Percentiles rank a stretch among this genome's conserved stretches.
Conservation (phyloP, 2,329 filamentous ascomycete genomes). For the Clonostachys sp. region DNA sequence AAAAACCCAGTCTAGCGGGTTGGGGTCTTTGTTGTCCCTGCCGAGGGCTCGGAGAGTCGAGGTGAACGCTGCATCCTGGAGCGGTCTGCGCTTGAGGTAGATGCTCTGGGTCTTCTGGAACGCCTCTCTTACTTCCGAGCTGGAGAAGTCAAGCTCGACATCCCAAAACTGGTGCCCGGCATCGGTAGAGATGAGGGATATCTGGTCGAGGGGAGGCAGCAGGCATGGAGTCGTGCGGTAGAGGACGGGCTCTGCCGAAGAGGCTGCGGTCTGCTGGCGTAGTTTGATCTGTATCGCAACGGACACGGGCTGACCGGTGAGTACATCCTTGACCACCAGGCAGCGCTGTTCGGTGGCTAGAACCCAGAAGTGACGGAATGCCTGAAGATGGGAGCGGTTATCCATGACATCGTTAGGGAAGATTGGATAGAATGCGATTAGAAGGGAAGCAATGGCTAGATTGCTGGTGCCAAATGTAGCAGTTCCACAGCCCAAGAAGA, state of each 20-base stretch:
- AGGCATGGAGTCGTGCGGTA: constrained; percentile 53
- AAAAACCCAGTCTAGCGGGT: constrained; percentile 73
- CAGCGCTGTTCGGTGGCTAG: constrained; percentile 87
- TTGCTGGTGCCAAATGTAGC: constrained; percentile 88
- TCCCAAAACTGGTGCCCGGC: constrained; percentile 72
- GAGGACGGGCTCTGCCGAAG: constrained; percentile 28
- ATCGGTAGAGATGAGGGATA: constrained; percentile 55
- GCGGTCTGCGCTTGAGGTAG: constrained; percentile 66
- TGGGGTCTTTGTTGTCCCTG: constrained; percentile 18
- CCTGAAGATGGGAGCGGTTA: constrained; percentile 91
- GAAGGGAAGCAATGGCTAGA: constrained; percentile 76
- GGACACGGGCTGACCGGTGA: constrained; percentile 74
- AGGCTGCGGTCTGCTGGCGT: constrained; percentile 29
- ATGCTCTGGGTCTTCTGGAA: constrained; percentile 68
- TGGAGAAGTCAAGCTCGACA: constrained; percentile 69
- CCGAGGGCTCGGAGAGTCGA: constrained; percentile 73
- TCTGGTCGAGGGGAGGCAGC: constrained; percentile 59
- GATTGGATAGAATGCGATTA: constrained; percentile 90
- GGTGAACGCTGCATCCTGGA: constrained; percentile 65
- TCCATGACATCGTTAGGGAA: constrained; percentile 88
- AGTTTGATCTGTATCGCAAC: constrained; percentile 66
- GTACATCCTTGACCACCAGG: constrained; percentile 80
- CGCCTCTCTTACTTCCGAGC: constrained; percentile 55
- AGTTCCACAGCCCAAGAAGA: constrained; percentile 91
- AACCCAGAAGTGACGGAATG: constrained; percentile 96